Evolutionary conservation across 2,329 filamentous ascomycete genomes (phyloP), one percentile per base, ranked within the genome.

Genomic region (Coniochaeta pulveracea): DNA sequence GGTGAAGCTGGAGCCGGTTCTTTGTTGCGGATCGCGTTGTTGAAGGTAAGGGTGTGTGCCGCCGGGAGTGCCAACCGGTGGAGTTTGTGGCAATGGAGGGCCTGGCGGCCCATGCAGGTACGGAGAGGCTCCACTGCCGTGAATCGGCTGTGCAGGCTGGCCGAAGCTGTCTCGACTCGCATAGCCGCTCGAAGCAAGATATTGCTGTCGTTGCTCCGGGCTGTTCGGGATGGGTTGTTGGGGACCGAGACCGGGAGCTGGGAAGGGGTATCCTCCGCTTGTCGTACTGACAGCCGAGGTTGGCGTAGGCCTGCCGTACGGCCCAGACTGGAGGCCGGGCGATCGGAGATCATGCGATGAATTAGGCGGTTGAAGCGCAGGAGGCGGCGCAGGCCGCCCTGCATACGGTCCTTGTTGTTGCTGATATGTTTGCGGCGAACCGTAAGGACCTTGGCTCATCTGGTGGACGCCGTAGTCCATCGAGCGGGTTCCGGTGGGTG

Each of bases 171-270:
- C 64, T 39, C 62, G 18, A 5, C 6, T 56, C 37, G 61, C 54
- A 34, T 64, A 64, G 26, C 52, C 50, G 39, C 57, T 52, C 15
- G 56, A 42, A 19, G 66, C 60, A 10, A 63, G 61, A 43, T 70
- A 70, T 41, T 66, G 66, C 38, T 68, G 64, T 27, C 64, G 63
- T 49, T 69, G 64, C 37, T 62, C 57, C 15, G 69, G 69, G 43
- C 69, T 73, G 17, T 56, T 51, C 19, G 63, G 53, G 34, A 61
- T 58, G 21, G 60, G 57, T 18, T 58, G 48, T 22, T n/a, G n/a
- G n/a, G n/a, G n/a, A n/a, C n/a, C n/a, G n/a, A n/a, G n/a, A n/a
- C n/a, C n/a, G n/a, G 53, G 50, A 15, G 57, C 52, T 18, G 68
- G 67, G 30, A 72, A 73, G 1, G 68, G 66, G 42, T 69, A 72